phyloP scores from a whole-genome alignment of 768 basidiomycete species.

The Hygrocybe punicea region DNA sequence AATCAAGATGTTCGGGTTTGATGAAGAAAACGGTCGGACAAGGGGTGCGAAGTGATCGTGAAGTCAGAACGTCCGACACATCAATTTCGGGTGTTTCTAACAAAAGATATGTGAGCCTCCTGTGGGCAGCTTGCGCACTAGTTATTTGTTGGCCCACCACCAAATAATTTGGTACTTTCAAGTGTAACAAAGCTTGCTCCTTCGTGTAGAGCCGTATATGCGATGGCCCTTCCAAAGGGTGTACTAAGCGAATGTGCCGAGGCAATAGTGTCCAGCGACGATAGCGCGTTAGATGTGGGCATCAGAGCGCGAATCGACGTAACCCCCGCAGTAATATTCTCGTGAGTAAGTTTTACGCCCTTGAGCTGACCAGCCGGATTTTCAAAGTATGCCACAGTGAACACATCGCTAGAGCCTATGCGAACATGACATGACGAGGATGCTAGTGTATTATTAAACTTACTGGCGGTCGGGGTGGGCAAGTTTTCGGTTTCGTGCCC shows the following conservation, averaged over 20 bases:
- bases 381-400: constrained; percentile 65
- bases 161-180: constrained; percentile 52
- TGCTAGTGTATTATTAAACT: constrained; percentile 28
- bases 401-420: constrained; percentile 58
- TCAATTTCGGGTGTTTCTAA: constrained; percentile 29
- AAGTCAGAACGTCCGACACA: constrained; percentile 48
- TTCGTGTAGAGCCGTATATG: constrained; percentile 74
- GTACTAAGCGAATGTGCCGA: constrained; percentile 72
- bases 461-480: no score
- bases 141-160: constrained; percentile 32
- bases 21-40: constrained; percentile 79
- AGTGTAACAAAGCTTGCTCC: constrained; percentile 70
- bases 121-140: neutral
- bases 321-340: constrained; percentile 88
- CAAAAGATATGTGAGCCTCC: neutral
- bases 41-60: constrained; percentile 54
- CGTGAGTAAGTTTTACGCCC: constrained; percentile 70
- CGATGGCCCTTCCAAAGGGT: constrained; percentile 75
- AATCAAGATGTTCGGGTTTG: constrained; percentile 57
- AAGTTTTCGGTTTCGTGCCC: constrained; percentile 49
- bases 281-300: constrained; percentile 65
- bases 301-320: constrained; percentile 72
- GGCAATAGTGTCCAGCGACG: constrained; percentile 71
- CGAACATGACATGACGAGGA: no score
- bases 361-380: constrained; percentile 50